A percentile compares a stretch with the other conserved stretches of the same genome.
These are phyloP conservation scores for Fraxinus quadrangulata DNA, from an alignment of 257 asterid genomes.

Conservation along the genomic window DNA sequence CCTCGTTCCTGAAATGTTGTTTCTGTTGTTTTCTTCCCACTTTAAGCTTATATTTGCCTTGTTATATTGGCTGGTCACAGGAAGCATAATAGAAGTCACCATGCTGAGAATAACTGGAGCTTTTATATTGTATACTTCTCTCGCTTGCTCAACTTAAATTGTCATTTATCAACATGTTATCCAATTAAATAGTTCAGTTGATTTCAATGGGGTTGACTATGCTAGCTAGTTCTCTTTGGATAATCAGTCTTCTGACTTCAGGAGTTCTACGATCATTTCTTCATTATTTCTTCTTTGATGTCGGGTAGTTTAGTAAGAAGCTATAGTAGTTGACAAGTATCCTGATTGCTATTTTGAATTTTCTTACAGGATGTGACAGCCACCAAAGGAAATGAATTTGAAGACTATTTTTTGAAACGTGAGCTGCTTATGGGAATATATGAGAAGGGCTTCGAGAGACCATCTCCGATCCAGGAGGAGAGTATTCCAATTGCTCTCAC, in stretches of 20 bases:
- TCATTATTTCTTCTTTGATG: background rate
- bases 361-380: constrained; percentile 74
- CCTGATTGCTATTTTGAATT: constrained; percentile 20
- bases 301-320: constrained; percentile 5
- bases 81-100: background rate
- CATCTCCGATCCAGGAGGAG: constrained; percentile 86
- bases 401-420: constrained; percentile 82
- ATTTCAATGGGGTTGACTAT: constrained; percentile 1
- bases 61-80: background rate
- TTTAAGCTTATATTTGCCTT: background rate
- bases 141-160: constrained; percentile 2
- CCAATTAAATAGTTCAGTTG: background rate
- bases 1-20: background rate
- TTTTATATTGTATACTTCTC: background rate
- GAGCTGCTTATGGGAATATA: constrained; percentile 87
- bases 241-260: constrained; percentile 5
- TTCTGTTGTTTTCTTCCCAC: background rate
- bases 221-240: constrained; percentile 6
- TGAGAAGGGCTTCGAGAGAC: constrained; percentile 83
- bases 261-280: constrained; percentile 10
- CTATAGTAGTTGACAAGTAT: background rate
- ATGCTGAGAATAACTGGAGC: background rate
- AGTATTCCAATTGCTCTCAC: constrained; percentile 82
- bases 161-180: constrained; percentile 2
- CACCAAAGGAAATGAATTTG: constrained; percentile 84